Conservation (phyloP, 257 asterid species). For the Scutellaria barbata region DNA sequence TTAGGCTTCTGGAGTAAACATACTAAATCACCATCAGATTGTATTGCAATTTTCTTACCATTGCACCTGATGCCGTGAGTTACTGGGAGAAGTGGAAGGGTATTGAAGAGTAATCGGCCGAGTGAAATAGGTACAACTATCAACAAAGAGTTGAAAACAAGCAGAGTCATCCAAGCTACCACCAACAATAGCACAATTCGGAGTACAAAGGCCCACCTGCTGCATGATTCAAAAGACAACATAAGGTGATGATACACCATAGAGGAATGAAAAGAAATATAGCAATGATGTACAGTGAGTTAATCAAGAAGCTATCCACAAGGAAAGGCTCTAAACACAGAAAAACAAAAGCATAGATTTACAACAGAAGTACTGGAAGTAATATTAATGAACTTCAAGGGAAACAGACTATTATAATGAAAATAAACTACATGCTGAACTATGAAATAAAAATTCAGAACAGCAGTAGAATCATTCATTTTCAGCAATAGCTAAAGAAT, state of each 20-base stretch:
- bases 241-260: conserved; percentile 37
- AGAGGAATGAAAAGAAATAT: conserved; percentile 3
- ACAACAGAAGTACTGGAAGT: neutral
- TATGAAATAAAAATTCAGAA: neutral
- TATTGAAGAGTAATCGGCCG: conserved; percentile 79
- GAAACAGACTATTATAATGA: neutral
- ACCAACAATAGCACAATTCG: conserved; percentile 79
- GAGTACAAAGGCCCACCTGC: conserved; percentile 91
- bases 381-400: neutral
- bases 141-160: conserved; percentile 77
- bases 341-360: neutral
- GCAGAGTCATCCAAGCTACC: conserved; percentile 97
- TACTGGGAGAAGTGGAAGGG: conserved; percentile 86
- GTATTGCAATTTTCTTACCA: conserved; percentile 51
- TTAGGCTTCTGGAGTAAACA: neutral
- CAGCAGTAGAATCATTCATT: too few species aligned
- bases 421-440: neutral
- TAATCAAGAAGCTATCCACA: conserved; percentile 9
- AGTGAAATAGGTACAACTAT: conserved; percentile 88
- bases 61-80: conserved; percentile 96
- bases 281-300: neutral
- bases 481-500: too few species aligned
- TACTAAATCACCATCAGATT: conserved; percentile 22
- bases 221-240: conserved; percentile 47
- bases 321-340: conserved; percentile 22